Base-by-base conservation (phyloP, 2,329 filamentous ascomycete genomes). In the Exophiala spinifera region DNA sequence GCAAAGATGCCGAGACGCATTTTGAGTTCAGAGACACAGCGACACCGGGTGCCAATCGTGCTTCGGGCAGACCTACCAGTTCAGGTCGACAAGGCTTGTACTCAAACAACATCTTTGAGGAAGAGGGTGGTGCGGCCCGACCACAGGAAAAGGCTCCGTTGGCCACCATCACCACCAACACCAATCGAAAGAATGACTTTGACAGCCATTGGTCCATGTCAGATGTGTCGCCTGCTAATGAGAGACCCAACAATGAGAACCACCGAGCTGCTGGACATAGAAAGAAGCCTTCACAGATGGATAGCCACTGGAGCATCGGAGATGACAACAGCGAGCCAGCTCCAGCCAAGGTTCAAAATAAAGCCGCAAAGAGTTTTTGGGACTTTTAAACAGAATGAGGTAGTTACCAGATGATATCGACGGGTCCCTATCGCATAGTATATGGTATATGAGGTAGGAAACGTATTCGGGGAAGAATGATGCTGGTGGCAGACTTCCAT, bases 1-100 rank as follows among this genome's bases (percentile, higher is more conserved):
- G 92, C 57, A 88, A 85, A 43, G 89, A 95, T 65, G 86, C 87
- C 14, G 84, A 91, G 67, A 74, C 85, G 1, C 91, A 97, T 70
- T 96, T 96, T 67, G 84, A 92, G 56, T 82, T 96, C 65, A 77
- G 82, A 49, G 91, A 97, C 67, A 47, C 72, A 70, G 46, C 75
- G 76, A 46, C 78, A 77, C 49, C 79, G 76, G 52, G 82, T 81
- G 45, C 57, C 33, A 42, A 46, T 36, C 61, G 63, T 2, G 66
- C 69, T 3, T 62, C 67, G 15, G 61, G 49, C 13, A 65, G 69
- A 6, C 57, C 57, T 5, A 66, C 65, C 3, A 66, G 68, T 45
- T 64, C 62, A n/a, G 49, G 52, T 8, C 86, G 86, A 5, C 75
- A 86, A 40, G 79, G 81, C 23, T 77, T 95, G 42, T 95, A 95